These are phyloP conservation scores for Themeda triandra DNA, from an alignment of 176 grass and related monocot genomes.

Conservation along the genomic window DNA sequence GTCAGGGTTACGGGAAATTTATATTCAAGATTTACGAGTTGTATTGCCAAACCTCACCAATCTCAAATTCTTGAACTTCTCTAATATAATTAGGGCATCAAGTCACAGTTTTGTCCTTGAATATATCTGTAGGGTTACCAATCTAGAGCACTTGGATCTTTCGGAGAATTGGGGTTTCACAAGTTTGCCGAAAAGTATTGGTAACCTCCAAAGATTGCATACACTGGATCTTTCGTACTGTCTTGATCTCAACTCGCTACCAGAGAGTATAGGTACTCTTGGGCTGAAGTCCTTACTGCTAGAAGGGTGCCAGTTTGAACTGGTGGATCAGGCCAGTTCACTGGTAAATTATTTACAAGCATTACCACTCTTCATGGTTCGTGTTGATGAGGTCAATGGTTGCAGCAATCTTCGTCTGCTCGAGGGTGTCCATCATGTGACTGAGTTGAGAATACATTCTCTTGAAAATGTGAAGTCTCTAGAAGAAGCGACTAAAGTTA, in stretches of 20 bases:
- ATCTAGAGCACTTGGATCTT: not conserved
- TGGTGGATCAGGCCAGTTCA: not conserved
- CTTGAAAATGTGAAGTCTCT: not conserved
- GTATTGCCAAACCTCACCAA: not conserved
- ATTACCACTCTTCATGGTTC: not conserved
- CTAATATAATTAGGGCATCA: not conserved
- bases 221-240: not conserved
- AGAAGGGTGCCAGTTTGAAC: not conserved
- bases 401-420: not conserved
- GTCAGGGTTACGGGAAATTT: fast-evolving
- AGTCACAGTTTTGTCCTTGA: not conserved
- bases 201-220: not conserved
- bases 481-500: not conserved
- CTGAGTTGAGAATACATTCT: too few species aligned
- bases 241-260: not conserved
- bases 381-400: not conserved
- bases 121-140: not conserved
- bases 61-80: not conserved
- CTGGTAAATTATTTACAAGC: not conserved
- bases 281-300: not conserved
- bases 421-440: not conserved
- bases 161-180: fast-evolving
- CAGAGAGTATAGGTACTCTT: not conserved
- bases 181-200: not conserved
- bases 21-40: not conserved